Base-by-base conservation (phyloP, 768 basidiomycete species). In the Chalciporus piperatus region DNA sequence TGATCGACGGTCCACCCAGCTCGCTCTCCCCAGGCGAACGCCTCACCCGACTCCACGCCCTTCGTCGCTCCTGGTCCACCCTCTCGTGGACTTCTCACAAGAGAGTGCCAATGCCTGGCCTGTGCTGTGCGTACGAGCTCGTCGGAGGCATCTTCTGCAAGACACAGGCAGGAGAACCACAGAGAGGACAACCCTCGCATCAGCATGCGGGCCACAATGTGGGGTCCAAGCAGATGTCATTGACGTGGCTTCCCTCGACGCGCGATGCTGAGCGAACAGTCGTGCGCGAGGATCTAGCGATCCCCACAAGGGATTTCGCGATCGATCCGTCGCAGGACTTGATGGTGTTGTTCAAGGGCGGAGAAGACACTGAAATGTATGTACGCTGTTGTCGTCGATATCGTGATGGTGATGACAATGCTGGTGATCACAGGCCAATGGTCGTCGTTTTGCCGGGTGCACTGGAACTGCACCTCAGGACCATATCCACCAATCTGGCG, bases 251-350 rank as follows among this genome's bases (percentile, higher is more conserved):
- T 14, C 68, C 54, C 27, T 23, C 65, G 19, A 17, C 55, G 9
- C 8, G 55, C 42, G 19, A 53, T 30, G 17, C 41, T 12, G 49
- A 43, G 0, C 54, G n/a, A 2, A 50, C 54, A 27, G 33, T 70
- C 30, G 55, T 69, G 2, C 54, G 62, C 16, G 62, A 68, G 1
- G 70, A 79, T 25, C 39, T 83, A 0, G 74, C 71, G 1, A 41
- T 81, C 8, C 51, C 63, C 9, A 70, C 74, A 35, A 71, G 78
- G 40, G 84, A 85, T 58, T 82, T 85, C 52, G 82, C 80, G 0
- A 77, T 85, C n/a, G 84, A 85, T 57, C 82, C 84, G 1, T 75
- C 79, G 5, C 84, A 85, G 61, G 82, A 85, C 55, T 59, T 85
- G 41, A 68, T 84, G 33, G 73, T 77, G 8, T 61, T 80, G 14